Evolutionary conservation across 2,329 filamentous ascomycete genomes (phyloP).

Genomic region (Alternaria sp.): DNA sequence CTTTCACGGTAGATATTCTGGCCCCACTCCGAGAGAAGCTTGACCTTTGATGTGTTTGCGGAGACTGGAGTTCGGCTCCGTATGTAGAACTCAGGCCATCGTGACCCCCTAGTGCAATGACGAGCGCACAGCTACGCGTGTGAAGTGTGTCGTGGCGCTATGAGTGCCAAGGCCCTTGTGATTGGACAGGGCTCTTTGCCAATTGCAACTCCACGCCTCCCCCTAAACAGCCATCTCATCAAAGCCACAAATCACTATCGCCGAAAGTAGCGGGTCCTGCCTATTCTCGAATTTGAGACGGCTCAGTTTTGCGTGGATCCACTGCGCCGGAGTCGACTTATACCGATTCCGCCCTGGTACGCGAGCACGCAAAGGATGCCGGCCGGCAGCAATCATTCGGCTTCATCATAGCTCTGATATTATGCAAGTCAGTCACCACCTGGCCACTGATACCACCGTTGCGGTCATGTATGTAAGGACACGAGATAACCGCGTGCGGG

Average conservation of each 20-base stretch:
- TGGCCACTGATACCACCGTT: not conserved
- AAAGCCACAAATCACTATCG: not conserved
- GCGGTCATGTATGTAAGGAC: not conserved
- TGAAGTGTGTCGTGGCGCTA: slow-evolving; percentile 4
- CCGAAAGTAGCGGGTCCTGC: not conserved
- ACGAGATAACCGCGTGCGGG: not conserved
- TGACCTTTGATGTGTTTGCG: slow-evolving; percentile 1
- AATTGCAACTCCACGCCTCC: slow-evolving; percentile 1
- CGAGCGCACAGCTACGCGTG: not conserved
- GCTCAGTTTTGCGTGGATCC: slow-evolving; percentile 8
- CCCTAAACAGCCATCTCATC: slow-evolving; percentile 4
- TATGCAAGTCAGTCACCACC: slow-evolving; percentile 2
- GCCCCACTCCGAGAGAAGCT: slow-evolving; percentile 12
- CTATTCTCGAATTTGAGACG: not conserved
- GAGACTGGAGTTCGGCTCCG: slow-evolving; percentile 3
- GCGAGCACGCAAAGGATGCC: slow-evolving; percentile 1
- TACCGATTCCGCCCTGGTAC: not conserved
- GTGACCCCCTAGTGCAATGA: slow-evolving; percentile 4
- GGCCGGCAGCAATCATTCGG: not conserved
- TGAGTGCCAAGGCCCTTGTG: slow-evolving; percentile 4
- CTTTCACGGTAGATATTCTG: slow-evolving; percentile 2
- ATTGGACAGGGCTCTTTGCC: not conserved
- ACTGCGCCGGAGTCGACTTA: slow-evolving; percentile 2
- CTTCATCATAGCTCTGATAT: slow-evolving; percentile 2
- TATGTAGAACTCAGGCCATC: slow-evolving; percentile 2